A percentile compares a stretch with the other conserved stretches of the same genome.
Conservation (phyloP, 306 rosid genomes). For the Leucaena leucocephala region DNA sequence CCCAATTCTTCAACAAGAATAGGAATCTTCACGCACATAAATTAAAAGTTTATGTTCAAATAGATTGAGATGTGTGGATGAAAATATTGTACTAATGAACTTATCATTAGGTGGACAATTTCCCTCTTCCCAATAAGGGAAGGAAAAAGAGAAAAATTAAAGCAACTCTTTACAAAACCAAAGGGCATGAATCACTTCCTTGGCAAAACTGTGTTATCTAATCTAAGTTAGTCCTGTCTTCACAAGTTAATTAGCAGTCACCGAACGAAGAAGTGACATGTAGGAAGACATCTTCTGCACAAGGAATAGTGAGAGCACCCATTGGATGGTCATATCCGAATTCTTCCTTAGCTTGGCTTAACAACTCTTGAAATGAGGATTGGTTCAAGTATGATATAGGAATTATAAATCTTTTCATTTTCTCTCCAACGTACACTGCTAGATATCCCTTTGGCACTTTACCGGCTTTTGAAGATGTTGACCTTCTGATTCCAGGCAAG, state of each 20-base stretch:
- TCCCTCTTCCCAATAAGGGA: conserved; percentile 1
- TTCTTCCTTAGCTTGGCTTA: neutral
- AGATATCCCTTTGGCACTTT: conserved; percentile 33
- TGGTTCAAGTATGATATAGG: conserved; percentile 32
- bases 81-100: neutral
- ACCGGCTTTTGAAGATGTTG: neutral
- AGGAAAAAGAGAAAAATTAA: neutral
- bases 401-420: conserved; percentile 27
- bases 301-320: neutral
- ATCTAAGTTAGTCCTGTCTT: conserved; percentile 1
- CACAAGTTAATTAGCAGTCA: neutral
- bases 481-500: neutral
- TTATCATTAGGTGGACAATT: neutral
- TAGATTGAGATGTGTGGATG: neutral
- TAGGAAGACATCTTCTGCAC: neutral
- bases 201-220: conserved; percentile 5
- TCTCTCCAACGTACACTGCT: conserved; percentile 30
- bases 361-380: conserved; percentile 11
- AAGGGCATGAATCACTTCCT: neutral
- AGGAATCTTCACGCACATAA: neutral
- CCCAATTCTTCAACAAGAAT: neutral
- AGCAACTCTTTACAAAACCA: neutral
- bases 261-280: conserved; percentile 9
- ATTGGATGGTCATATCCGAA: neutral
- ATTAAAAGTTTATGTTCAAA: neutral